Evolutionary conservation across 768 basidiomycete genomes (phyloP), one percentile per base, ranked within the genome.

Genomic region (Agaricus blazei): DNA sequence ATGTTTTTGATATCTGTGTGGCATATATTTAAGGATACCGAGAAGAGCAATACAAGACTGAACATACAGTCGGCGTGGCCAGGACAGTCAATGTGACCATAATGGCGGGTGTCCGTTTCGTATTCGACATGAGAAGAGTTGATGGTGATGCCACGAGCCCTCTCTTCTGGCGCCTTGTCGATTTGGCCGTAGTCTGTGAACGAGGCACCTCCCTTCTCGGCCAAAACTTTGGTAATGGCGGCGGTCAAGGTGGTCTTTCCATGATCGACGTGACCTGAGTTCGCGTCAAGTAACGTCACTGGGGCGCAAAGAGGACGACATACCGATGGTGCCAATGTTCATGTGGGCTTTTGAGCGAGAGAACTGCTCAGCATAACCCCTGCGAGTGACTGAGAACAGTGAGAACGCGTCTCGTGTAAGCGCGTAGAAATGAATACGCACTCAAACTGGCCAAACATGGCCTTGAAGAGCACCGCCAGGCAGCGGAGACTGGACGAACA

Each of bases 161-260:
- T 96, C 77, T 99, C 97, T 73, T 99, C 97, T 2, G 97, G 97
- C 8, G 97, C 97, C 78, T 91, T 98, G 88, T 99, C 97, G 64
- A 99, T 99, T 72, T 93, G 85, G 48, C 80, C 83, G 77, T 99
- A 99, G 79, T 94, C 95, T 59, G 95, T 91, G 75, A 99, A 98
- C 63, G 78, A 86, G 54, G 84, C 84, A 52, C 85, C 88, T 56
- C 91, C 90, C 44, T 74, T 70, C 60, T 83, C 76, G 27, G 97
- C 76, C 53, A 98, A 82, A 54, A 94, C 89, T 69, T 91, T 98
- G 64, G 97, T 99, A 65, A 96, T 95, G 56, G 93, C 90, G 41
- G 93, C 93, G 12, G 93, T 95, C 60, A 99, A 76, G 1, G 96
- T 99, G 0, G 96, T 99, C 76, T 99, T 99, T 63, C 96, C 96